Base-by-base conservation (phyloP, 2,329 filamentous ascomycete genomes). In the Alternaria solani region DNA sequence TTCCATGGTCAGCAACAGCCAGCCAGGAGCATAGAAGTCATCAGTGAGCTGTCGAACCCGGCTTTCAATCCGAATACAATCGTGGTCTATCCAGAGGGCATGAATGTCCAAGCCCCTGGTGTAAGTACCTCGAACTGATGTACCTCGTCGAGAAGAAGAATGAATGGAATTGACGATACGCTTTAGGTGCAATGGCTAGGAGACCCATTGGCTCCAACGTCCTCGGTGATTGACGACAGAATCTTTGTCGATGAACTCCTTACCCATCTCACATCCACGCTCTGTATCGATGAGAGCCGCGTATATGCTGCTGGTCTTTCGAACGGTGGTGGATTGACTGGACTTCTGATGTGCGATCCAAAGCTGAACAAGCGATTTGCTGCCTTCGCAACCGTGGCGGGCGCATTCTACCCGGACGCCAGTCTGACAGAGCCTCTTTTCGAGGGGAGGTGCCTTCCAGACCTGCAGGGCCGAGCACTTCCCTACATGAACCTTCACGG, bases 321-420 rank as follows among this genome's bases (percentile, higher is more conserved):
- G 68, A 86, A 87, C 42, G 85, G 84, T 5, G 86, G 83, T 5
- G 85, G 81, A 7, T 80, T 83, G 30, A 78, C 83, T 28, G 81
- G 81, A 3, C 80, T 81, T 16, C 69, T 78, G 1, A 82, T 84
- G 18, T 86, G 83, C 67, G 72, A 80, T 26, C 71, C 79, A 5
- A 69, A 71, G 6, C 68, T 79, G 4, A 80, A 79, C 23, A 62
- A 46, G 23, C 64, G 68, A 1, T 81, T 85, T 56, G 82, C 83
- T 4, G 83, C 82, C 1, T 84, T 85, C 60, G 82, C 81, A 1
- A 75, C 78, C 7, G 79, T 80, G 5, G 77, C 80, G 1, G 82
- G 79, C 4, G 83, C 81, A 1, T 81, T 77, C 41, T 85, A 85
- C 66, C 62, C 66, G 0, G 64, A 70, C 20, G 20, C 56, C 0